A percentile compares a stretch with the other conserved stretches of the same genome.
Conservation (phyloP, 106 monocot genomes). For the Gastrodia elata region DNA sequence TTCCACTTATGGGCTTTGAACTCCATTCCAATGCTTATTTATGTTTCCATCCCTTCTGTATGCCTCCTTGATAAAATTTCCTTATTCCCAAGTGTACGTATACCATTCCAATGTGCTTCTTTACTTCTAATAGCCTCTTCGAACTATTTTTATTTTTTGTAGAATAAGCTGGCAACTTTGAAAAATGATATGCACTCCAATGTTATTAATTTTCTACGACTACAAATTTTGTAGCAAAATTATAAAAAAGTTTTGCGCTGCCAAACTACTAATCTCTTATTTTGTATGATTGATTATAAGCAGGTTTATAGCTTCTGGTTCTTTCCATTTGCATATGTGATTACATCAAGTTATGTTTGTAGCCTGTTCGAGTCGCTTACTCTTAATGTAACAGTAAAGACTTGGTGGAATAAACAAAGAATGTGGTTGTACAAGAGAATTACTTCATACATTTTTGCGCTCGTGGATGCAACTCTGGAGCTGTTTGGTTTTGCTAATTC, state of each 20-base stretch:
- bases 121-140: no score
- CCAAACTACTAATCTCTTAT: neutral
- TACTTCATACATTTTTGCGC: conserved; percentile 55
- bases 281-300: neutral
- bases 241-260: neutral
- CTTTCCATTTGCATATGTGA: conserved; percentile 38
- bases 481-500: conserved; percentile 25
- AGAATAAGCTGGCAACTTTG: no score
- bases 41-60: conserved; percentile 36
- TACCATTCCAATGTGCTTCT: neutral
- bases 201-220: neutral
- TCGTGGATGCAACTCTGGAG: conserved; percentile 35
- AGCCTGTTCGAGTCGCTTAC: conserved; percentile 26
- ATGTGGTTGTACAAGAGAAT: conserved; percentile 52
- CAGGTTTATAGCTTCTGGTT: conserved; percentile 40
- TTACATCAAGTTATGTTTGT: conserved; percentile 7
- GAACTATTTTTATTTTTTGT: no score
- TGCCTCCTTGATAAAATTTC: conserved; percentile 37
- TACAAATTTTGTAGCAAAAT: neutral
- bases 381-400: conserved; percentile 15
- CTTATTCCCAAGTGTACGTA: conserved; percentile 48
- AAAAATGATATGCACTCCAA: neutral
- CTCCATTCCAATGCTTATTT: conserved; percentile 48
- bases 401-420: conserved; percentile 76
- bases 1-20: conserved; percentile 47